Evolutionary conservation across 1,284 basidiomycete genomes (phyloP), one percentile per base, ranked within the genome.

Genomic region (Cystobasidium sp.): DNA sequence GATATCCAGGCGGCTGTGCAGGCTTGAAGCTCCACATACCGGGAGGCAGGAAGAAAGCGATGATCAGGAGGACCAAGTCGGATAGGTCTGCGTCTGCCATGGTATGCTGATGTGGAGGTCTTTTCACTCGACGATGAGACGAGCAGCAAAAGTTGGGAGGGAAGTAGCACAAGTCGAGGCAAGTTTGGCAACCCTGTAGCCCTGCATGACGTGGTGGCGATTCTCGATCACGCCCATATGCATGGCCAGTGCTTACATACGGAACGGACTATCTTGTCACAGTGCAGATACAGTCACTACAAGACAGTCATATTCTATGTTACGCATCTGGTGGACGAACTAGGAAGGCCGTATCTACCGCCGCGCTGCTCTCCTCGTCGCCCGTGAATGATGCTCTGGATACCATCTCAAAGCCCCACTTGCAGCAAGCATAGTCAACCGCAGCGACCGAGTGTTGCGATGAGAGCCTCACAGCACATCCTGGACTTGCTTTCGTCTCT

Each of bases 1-100:
- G 53, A 16, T 22, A 20, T 2, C 22, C 12, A 22, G 10, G 53
- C 14, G 47, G 47, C 47, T 51, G 14, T 51, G 53, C 53, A 12
- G 22, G 1, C n/a, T 12, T 12, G 18, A 10, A 44, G 14, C 9
- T 16, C 2, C 10, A 44, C 58, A 10, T 22, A 61, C 58, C 37
- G 9, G 66, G 66, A 6, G 66, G 66, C 39, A 68, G 39, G 37
- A 68, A 58, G 53, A 68, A 20, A 20, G 66, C 66, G 6, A 68
- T 43, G 39, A 68, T 43, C 10, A 68, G 39, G 8, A 68, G 41
- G 18, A 68, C 39, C 14, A 68, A 44, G 53, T 68, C 66, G 12
- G 66, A 56, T 6, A 68, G 9, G 39, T 56, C 44, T 68, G 66
- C 43, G 10, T 46, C 66, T 41, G 66, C 53, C 53, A 59, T 68